A percentile compares a stretch with the other conserved stretches of the same genome.
These are phyloP conservation scores for Parascedosporium putredinis DNA, from an alignment of 2,329 filamentous ascomycete species.

Conservation along the genomic window DNA sequence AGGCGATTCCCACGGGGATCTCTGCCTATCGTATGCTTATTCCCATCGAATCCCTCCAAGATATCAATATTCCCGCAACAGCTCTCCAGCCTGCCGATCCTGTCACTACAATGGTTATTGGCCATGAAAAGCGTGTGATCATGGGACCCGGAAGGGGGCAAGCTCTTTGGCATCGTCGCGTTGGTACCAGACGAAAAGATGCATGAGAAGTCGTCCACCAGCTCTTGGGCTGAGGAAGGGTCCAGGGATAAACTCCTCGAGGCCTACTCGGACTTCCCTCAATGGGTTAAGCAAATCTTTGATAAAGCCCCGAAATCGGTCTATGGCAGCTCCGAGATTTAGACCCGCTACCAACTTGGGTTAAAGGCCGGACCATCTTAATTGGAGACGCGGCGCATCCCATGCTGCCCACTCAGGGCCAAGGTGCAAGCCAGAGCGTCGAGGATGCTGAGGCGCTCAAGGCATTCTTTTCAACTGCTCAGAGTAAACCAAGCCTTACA, in stretches of 20 bases:
- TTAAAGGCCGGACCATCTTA: slow-evolving; percentile 27
- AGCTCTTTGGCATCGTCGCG: slow-evolving; percentile 37
- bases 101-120: slow-evolving; percentile 57
- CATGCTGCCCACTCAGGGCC: slow-evolving; percentile 29
- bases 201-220: slow-evolving; percentile 32
- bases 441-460: slow-evolving; percentile 30
- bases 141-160: slow-evolving; percentile 48
- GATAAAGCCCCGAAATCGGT: slow-evolving; percentile 53
- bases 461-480: slow-evolving; percentile 18
- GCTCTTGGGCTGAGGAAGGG: not conserved
- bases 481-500: slow-evolving; percentile 9
- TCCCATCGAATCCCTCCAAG: slow-evolving; percentile 38
- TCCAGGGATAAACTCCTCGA: slow-evolving; percentile 39
- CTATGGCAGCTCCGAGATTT: slow-evolving; percentile 58
- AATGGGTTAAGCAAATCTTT: slow-evolving; percentile 49
- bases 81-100: slow-evolving; percentile 59
- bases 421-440: slow-evolving; percentile 29
- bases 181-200: slow-evolving; percentile 53
- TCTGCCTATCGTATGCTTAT: slow-evolving; percentile 45
- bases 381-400: slow-evolving; percentile 16
- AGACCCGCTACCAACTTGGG: slow-evolving; percentile 52
- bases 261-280: slow-evolving; percentile 50
- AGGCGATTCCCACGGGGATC: slow-evolving; percentile 37
- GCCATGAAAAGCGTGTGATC: slow-evolving; percentile 55
- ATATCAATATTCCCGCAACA: slow-evolving; percentile 45